Base-by-base conservation (phyloP, 176 grass and related monocot species). In the Lolium perenne region DNA sequence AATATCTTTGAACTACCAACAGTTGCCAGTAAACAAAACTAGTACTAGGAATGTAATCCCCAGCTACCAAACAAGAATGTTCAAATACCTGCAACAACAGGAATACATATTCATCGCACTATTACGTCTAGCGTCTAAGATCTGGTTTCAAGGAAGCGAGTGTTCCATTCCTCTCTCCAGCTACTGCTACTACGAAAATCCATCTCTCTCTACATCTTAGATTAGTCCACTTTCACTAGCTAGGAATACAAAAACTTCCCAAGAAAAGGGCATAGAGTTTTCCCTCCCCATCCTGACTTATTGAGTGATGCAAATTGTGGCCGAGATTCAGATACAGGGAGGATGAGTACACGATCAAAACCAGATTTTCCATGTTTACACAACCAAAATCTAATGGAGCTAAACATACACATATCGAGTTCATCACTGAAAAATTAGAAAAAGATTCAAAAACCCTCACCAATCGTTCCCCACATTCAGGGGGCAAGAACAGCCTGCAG, bases 291-390 rank as follows among this genome's bases (percentile, higher is more conserved):
- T 29, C 26, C 26, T 29, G 26, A 29, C 7, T 8, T 40, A 7
- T 3, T 2, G n/a, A 14, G 12, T 83, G 83, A 32, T 93, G 88
- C 20, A 95, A 78, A 29, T 78, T 88, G 26, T 98, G 89, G 11
- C 91, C 89, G 73, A 95, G 84, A 90, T 92, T 89, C 63, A 94
- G 54, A 43, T 80, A 49, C 78, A 97, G 80, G 61, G 63, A 91
- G 86, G 55, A 57, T 57, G 55, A 57, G 55, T 18, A 57, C 55
- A 57, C 55, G 18, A 46, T 83, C n/a, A 56, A 26, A 56, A 59
- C 26, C 55, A 49, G 16, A 57, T 8, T 20, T 8, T 57, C 2
- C 55, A 79, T 61, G 17, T 10, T 38, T n/a, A 14, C 20, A 17
- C 38, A 10, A 62, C 15, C 38, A 61, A 26, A 40, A 62, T 61